Evolutionary conservation across 164 flowering plant genomes (phyloP).

Genomic region (Umbellularia californica): DNA sequence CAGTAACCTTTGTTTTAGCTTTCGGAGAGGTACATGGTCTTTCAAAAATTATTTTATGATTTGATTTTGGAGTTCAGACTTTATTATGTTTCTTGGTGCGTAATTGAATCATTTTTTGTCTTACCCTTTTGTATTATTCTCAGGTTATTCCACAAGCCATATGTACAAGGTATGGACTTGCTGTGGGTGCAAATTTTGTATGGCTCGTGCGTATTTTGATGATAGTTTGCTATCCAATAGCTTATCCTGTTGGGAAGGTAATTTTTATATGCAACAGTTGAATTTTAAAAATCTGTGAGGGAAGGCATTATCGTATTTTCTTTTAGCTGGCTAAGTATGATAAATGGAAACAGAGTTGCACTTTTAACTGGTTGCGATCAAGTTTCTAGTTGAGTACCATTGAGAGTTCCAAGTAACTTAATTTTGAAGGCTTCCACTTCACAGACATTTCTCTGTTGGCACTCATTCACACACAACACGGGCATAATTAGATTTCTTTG

Average conservation of each 20-base stretch:
- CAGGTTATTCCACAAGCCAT: conserved; percentile 97
- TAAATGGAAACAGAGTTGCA: too few species aligned
- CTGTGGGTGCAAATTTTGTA: conserved; percentile 91
- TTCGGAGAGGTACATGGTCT: conserved; percentile 87
- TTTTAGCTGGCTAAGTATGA: too few species aligned
- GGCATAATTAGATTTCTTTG: too few species aligned
- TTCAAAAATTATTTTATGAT: conserved; percentile 7
- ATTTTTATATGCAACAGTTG: conserved; percentile 2
- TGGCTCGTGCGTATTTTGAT: conserved; percentile 90
- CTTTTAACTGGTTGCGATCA: too few species aligned
- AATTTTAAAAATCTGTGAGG: neutral
- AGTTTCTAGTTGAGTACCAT: too few species aligned
- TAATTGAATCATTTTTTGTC: neutral
- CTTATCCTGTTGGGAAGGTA: conserved; percentile 97
- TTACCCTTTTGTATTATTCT: neutral
- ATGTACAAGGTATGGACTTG: conserved; percentile 94
- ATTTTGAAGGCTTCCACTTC: too few species aligned
- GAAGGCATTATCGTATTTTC: neutral
- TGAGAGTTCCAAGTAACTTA: too few species aligned
- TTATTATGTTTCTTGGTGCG: neutral
- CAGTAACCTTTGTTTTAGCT: conserved; percentile 90
- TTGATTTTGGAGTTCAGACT: neutral
- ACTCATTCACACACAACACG: too few species aligned
- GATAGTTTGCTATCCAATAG: conserved; percentile 86
- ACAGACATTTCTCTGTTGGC: too few species aligned